Conservation (phyloP, 331 rosid species). For the Rosa hybrid region DNA sequence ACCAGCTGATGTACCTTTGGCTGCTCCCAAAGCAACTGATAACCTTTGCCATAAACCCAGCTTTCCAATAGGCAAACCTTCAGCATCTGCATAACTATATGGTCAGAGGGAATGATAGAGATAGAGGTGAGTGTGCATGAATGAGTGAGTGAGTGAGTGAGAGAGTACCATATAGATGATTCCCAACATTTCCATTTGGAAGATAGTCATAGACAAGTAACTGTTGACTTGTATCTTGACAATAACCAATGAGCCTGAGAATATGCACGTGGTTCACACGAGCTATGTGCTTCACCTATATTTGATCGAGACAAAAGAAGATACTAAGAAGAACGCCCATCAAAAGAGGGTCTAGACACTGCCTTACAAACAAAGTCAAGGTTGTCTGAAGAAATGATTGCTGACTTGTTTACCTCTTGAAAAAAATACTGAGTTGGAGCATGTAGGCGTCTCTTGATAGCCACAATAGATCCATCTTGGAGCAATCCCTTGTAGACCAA, state of each 20-base stretch:
- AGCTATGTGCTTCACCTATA: slow-evolving; percentile 58
- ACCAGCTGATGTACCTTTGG: slow-evolving; percentile 53
- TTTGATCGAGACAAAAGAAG: slow-evolving; percentile 14
- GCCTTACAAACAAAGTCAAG: neutral
- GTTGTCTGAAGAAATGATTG: neutral
- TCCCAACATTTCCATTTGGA: slow-evolving; percentile 67
- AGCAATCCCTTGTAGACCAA: slow-evolving; percentile 70
- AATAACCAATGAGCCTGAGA: slow-evolving; percentile 62
- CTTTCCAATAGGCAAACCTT: slow-evolving; percentile 68
- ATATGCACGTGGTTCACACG: slow-evolving; percentile 51
- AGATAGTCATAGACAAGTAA: slow-evolving; percentile 63
- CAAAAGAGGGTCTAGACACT: neutral
- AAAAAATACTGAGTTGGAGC: slow-evolving; percentile 43
- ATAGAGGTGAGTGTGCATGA: neutral
- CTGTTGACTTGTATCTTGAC: slow-evolving; percentile 58
- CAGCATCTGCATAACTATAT: slow-evolving; percentile 45
- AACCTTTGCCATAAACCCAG: slow-evolving; percentile 53
- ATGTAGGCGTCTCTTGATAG: slow-evolving; percentile 56
- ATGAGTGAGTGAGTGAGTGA: slow-evolving; percentile 12
- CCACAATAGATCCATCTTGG: slow-evolving; percentile 73
- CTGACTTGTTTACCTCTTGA: slow-evolving; percentile 41
- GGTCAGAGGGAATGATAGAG: neutral
- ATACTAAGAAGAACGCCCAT: neutral
- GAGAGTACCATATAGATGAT: slow-evolving; percentile 63
- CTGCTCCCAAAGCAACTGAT: slow-evolving; percentile 63